Evolutionary conservation across 1,284 basidiomycete genomes (phyloP).

Genomic region (Austroboletus niveus): DNA sequence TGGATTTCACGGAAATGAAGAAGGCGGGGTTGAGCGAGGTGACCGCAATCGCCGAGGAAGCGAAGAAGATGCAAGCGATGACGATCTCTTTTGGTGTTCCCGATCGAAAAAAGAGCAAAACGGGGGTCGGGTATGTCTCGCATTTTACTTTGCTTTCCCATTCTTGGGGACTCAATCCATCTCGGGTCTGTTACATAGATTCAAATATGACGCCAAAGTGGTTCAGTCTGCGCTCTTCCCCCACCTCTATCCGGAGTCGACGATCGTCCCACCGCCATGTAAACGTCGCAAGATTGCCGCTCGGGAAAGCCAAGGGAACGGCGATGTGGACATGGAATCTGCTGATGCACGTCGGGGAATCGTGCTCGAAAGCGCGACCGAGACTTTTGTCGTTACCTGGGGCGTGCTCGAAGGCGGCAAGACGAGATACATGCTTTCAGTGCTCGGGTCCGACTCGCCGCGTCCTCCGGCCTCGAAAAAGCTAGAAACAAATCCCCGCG

Average conservation of each 20-base stretch:
- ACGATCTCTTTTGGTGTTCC: conserved; percentile 46
- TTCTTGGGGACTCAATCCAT: not conserved
- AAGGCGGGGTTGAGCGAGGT: conserved; percentile 22
- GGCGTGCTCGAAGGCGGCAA: conserved; percentile 7
- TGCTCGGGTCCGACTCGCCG: conserved; percentile 8
- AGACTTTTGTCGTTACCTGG: conserved; percentile 22
- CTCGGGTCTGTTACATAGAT: conserved; percentile 38
- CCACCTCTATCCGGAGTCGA: conserved; percentile 13
- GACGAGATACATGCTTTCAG: conserved; percentile 18
- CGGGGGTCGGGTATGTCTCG: conserved; percentile 44
- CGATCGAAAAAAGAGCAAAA: conserved; percentile 37
- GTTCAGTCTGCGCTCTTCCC: conserved; percentile 49
- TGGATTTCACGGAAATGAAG: conserved; percentile 26
- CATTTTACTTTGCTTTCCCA: not conserved
- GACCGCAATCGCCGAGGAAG: conserved; percentile 30
- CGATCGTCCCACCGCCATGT: conserved; percentile 11
- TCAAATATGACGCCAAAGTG: conserved; percentile 54
- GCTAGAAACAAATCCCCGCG: not conserved
- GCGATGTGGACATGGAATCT: conserved; percentile 8
- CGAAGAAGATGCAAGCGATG: conserved; percentile 39
- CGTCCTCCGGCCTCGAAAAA: not conserved
- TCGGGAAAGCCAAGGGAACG: conserved; percentile 10
- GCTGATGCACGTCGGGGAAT: conserved; percentile 15
- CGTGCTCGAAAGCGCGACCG: conserved; percentile 24
- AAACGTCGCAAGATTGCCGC: conserved; percentile 26